phyloP scores from a whole-genome alignment of 2,329 filamentous ascomycete species.

The Trichoderma afroharzianum region DNA sequence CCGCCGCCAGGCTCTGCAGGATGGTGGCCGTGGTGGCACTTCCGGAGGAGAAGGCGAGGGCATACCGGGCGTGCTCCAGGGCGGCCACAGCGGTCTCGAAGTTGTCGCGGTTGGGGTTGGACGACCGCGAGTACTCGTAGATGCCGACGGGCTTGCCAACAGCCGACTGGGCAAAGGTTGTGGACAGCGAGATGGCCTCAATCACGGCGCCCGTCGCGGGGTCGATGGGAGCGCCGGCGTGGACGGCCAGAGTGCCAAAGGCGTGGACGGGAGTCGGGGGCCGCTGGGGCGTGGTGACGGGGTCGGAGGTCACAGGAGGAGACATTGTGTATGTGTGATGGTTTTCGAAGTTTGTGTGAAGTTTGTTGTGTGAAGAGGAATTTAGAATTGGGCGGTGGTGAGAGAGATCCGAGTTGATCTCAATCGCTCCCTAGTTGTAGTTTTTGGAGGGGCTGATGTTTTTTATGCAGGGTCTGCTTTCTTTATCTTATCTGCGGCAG shows the following conservation, averaged over 20 bases:
- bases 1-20: constrained; percentile 84
- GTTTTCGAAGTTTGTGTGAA: not conserved
- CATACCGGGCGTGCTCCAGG: constrained; percentile 87
- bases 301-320: constrained; percentile 37
- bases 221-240: constrained; percentile 89
- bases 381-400: not conserved
- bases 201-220: constrained; percentile 92
- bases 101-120: constrained; percentile 93
- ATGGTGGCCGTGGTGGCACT: constrained; percentile 91
- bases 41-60: constrained; percentile 90
- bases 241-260: constrained; percentile 92
- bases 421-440: not conserved
- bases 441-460: not conserved
- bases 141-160: constrained; percentile 83
- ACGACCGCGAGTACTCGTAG: constrained; percentile 91
- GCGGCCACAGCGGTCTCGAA: constrained; percentile 90
- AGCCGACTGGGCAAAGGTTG: constrained; percentile 87
- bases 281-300: constrained; percentile 70
- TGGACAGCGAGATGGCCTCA: constrained; percentile 91
- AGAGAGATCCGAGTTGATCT: not conserved
- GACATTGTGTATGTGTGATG: constrained; percentile 24
- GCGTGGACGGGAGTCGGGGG: constrained; percentile 68
- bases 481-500: constrained; percentile 12
- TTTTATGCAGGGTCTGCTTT: constrained; percentile 18
- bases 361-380: not conserved